Percentiles rank a stretch among this genome's conserved stretches.
These are phyloP conservation scores for Zizania latifolia DNA, from an alignment of 176 grass and related monocot species.

Conservation along the genomic window DNA sequence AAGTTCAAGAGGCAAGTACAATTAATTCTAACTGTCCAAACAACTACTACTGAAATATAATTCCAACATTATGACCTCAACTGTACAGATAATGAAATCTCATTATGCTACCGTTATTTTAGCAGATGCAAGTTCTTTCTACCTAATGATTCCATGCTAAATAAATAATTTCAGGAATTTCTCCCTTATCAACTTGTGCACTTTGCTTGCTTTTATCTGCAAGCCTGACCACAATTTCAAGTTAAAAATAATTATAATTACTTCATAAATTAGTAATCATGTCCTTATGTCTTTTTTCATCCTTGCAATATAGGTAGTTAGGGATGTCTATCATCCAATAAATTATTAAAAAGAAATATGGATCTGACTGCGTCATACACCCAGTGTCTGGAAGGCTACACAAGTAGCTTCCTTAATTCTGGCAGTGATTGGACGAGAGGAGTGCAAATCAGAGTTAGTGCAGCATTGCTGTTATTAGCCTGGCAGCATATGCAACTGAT, in stretches of 20 bases:
- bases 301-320: background rate
- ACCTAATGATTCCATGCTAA: background rate
- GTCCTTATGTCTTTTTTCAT: background rate
- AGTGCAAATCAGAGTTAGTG: background rate
- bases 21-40: constrained; percentile 7
- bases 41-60: background rate
- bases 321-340: background rate
- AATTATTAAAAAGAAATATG: background rate
- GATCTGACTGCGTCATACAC: background rate
- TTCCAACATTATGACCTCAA: background rate
- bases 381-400: background rate
- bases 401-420: background rate
- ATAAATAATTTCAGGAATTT: background rate
- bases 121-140: background rate
- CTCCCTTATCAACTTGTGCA: background rate
- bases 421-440: constrained; percentile 3
- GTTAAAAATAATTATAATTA: background rate
- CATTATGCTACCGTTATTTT: constrained; percentile 11
- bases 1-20: background rate
- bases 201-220: background rate
- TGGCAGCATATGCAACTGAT: constrained; percentile 6
- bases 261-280: background rate
- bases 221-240: background rate
- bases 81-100: background rate
- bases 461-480: background rate